A percentile compares a stretch with the other conserved stretches of the same genome.
phyloP scores from a whole-genome alignment of 331 rosid species.

The Stylosanthes scabra region DNA sequence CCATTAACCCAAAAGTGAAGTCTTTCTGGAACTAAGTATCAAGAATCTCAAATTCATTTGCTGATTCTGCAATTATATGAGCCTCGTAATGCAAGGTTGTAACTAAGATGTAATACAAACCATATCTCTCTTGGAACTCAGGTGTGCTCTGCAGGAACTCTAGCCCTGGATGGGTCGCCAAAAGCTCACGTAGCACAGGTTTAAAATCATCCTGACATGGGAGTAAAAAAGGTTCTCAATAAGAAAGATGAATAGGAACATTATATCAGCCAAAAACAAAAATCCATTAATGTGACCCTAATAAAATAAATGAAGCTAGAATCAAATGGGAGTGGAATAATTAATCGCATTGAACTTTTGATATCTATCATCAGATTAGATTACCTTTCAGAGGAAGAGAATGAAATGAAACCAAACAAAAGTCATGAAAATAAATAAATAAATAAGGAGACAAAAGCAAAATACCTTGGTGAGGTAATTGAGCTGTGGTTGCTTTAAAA shows the following conservation, averaged over 20 bases:
- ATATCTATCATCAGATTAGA: slow-evolving; percentile 22
- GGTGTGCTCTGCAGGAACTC: slow-evolving; percentile 98
- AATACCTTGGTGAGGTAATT: slow-evolving; percentile 85
- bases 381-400: slow-evolving; percentile 9
- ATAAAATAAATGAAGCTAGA: slow-evolving; percentile 11
- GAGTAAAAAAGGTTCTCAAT: slow-evolving; percentile 33
- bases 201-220: slow-evolving; percentile 88
- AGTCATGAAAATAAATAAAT: slow-evolving; percentile 21
- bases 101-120: slow-evolving; percentile 48
- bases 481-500: slow-evolving; percentile 90
- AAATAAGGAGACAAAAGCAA: slow-evolving; percentile 28
- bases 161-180: slow-evolving; percentile 97
- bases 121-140: slow-evolving; percentile 99
- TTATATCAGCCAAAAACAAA: slow-evolving; percentile 29
- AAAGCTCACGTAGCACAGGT: slow-evolving; percentile 92
- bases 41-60: slow-evolving; percentile 28
- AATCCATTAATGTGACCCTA: background rate
- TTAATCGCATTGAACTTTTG: slow-evolving; percentile 12
- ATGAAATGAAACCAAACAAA: slow-evolving; percentile 19
- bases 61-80: slow-evolving; percentile 17
- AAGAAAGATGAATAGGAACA: slow-evolving; percentile 28
- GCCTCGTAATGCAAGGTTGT: slow-evolving; percentile 30
- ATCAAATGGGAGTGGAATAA: slow-evolving; percentile 25
- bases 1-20: slow-evolving; percentile 6
- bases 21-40: background rate